Conservation (phyloP, 495 filamentous ascomycete genomes). For the Oidiodendron maius region DNA sequence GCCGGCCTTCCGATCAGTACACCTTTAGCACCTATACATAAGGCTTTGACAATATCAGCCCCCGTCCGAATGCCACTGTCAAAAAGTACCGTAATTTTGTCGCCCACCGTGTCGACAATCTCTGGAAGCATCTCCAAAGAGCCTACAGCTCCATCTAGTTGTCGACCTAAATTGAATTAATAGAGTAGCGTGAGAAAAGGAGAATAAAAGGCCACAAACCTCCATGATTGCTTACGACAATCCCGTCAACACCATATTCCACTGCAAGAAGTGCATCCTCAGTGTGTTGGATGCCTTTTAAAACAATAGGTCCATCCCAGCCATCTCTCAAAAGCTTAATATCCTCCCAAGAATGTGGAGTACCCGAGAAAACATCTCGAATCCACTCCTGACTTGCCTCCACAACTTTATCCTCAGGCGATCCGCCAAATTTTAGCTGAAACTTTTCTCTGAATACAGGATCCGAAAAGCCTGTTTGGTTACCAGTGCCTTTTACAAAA, state of each 20-base stretch:
- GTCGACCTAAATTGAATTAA: slow-evolving; percentile 34
- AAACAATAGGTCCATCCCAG: slow-evolving; percentile 76
- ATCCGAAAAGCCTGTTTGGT: slow-evolving; percentile 43
- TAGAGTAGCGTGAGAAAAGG: slow-evolving; percentile 65
- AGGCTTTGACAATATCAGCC: not conserved
- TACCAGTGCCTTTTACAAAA: slow-evolving; percentile 40
- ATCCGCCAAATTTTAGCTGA: slow-evolving; percentile 26
- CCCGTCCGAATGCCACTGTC: not conserved
- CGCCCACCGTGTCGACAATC: slow-evolving; percentile 83
- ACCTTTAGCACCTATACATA: not conserved
- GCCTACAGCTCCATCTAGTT: slow-evolving; percentile 82
- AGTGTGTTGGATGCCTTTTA: slow-evolving; percentile 90
- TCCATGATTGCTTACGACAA: slow-evolving; percentile 92
- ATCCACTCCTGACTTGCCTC: slow-evolving; percentile 2
- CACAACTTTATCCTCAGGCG: not conserved
- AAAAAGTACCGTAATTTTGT: slow-evolving; percentile 38
- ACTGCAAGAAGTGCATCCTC: slow-evolving; percentile 84
- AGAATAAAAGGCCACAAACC: slow-evolving; percentile 81
- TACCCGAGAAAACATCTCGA: slow-evolving; percentile 38
- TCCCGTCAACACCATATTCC: slow-evolving; percentile 75
- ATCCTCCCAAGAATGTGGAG: slow-evolving; percentile 49
- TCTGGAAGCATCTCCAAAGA: slow-evolving; percentile 86
- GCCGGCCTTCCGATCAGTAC: not conserved
- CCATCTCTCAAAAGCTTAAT: slow-evolving; percentile 42
- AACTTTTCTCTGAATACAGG: slow-evolving; percentile 53